These are phyloP conservation scores for Nitzschia sp. DNA, from an alignment of 108 stramenopile genomes.

Conservation along the genomic window DNA sequence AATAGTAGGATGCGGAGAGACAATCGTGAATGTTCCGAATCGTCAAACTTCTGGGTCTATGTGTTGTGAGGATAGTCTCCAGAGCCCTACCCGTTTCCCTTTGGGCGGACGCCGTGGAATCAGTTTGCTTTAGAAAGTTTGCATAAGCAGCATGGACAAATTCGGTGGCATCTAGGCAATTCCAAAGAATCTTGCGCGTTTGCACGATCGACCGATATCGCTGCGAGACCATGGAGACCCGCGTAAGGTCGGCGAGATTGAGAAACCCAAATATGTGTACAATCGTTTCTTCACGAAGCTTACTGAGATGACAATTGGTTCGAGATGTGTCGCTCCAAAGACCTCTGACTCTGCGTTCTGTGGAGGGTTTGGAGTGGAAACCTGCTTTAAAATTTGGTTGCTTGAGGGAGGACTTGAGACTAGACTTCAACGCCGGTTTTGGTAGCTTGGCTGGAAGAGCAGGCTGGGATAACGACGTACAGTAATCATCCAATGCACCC, in stretches of 20 bases:
- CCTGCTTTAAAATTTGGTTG: too few species aligned
- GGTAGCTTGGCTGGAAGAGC: background rate
- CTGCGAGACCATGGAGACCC: constrained; percentile 4
- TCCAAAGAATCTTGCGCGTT: constrained; percentile 15
- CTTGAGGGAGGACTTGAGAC: constrained; percentile 7
- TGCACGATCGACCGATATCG: constrained; percentile 19
- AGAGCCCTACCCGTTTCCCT: constrained; percentile 3
- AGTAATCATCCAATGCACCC: too few species aligned
- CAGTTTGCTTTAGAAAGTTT: constrained; percentile 1
- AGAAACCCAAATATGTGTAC: constrained; percentile 18
- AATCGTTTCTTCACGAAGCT: constrained; percentile 32
- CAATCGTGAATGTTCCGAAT: constrained; percentile 26
- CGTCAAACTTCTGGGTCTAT: constrained; percentile 6
- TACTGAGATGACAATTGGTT: background rate
- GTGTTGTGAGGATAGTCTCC: background rate
- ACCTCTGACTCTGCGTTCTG: constrained; percentile 22
- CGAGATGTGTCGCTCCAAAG: constrained; percentile 8
- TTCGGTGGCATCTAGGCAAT: constrained; percentile 31
- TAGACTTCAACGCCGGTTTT: constrained; percentile 8
- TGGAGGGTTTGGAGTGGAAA: background rate
- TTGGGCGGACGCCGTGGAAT: background rate
- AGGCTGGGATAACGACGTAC: too few species aligned
- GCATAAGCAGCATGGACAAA: constrained; percentile 21
- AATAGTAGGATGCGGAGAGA: constrained; percentile 14
- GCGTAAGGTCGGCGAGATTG: constrained; percentile 10